Base-by-base conservation (phyloP, 1,284 basidiomycete species). In the Malassezia sympodialis region DNA sequence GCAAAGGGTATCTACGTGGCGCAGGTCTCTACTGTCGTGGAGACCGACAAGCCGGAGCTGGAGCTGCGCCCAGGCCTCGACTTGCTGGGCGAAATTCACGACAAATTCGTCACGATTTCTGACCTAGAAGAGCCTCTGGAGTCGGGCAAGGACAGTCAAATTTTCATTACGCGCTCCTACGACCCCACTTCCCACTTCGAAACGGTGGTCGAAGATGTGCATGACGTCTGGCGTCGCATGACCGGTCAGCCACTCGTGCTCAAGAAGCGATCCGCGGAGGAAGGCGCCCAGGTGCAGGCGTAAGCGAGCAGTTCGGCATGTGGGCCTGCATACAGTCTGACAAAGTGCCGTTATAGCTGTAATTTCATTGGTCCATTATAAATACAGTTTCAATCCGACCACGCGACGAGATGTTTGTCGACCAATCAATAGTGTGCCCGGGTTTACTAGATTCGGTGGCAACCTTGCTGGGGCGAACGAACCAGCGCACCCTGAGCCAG, bases 121-220 rank as follows among this genome's bases (percentile, higher is more conserved):
- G 84, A 90, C 27, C 77, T 96, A 49, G 96, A 93, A 79, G 87
- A 85, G 49, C 91, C 94, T 8, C 88, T 90, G 8, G 81, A 87
- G 31, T 78, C 82, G 42, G 94, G 94, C 54, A 76, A 75, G 54
- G 80, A 82, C 43, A 88, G 91, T 79, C 86, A 89, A 70, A 87
- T 98, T 75, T 98, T 88, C 79, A 85, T 98, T 79, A 96, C 94
- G 55, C 87, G 87, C 56, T 96, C 90, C 7, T 96, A 96, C 77
- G 94, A 99, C 76, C 90, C 94, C 11, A 96, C 94, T 8, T 91
- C 88, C 46, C 94, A 99, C 79, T 98, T 98, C 73, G 94, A 99
- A 56, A 96, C 91, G 35, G 90, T 76, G 27, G 73, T 75, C 8
- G 75, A 75, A 42, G 74, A 76, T 44, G 64, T 74, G 8, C 66